Conservation (phyloP, 768 basidiomycete species). For the Russula emetica region DNA sequence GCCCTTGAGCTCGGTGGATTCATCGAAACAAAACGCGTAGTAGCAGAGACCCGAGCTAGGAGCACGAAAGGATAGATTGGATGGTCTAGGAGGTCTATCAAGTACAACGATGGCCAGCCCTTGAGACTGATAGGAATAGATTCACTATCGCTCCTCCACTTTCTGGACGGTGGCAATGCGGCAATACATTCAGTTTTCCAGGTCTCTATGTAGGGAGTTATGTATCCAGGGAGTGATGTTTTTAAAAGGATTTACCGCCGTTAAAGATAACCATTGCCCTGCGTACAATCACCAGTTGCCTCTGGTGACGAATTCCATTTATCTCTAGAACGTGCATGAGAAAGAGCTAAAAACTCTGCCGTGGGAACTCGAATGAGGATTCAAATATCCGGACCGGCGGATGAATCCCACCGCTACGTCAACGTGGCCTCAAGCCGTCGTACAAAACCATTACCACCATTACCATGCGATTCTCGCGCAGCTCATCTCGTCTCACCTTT, state of each 20-base stretch:
- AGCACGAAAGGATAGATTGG: slow-evolving; percentile 4
- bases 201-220: background rate
- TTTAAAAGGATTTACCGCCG: background rate
- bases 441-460: background rate
- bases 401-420: background rate
- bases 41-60: background rate
- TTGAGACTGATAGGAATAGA: background rate
- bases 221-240: background rate
- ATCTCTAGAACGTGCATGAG: no score
- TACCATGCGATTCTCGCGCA: slow-evolving; percentile 14
- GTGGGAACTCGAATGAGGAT: no score
- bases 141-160: background rate
- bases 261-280: background rate
- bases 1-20: slow-evolving; percentile 88
- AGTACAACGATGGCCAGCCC: background rate
- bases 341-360: no score
- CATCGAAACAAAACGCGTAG: slow-evolving; percentile 43
- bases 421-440: no score
- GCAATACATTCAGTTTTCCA: background rate
- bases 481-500: background rate
- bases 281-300: no score
- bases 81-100: background rate
- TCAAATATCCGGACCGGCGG: background rate
- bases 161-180: background rate
- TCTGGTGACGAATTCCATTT: no score